These are phyloP conservation scores for Heterotrichella gracilis DNA, from an alignment of 352 stramenopile genomes.

Conservation along the genomic window DNA sequence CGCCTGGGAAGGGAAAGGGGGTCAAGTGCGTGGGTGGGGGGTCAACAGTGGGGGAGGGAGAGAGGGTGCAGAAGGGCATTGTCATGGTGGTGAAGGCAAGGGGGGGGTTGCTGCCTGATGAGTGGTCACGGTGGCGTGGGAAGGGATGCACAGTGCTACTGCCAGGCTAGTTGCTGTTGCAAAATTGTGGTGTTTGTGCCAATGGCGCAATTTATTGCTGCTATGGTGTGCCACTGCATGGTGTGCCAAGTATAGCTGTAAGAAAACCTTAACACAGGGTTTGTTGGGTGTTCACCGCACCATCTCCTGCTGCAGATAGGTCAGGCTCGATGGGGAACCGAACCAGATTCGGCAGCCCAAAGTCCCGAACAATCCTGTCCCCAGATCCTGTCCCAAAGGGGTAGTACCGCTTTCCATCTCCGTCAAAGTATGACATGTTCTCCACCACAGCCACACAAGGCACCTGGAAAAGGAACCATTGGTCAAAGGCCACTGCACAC, in stretches of 20 bases:
- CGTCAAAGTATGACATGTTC: conserved; percentile 82
- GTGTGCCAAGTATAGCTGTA: conserved; percentile 8
- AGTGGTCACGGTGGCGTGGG: too few relatives aligned
- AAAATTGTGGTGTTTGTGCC: background rate
- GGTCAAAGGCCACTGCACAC: conserved; percentile 14
- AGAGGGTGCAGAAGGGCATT: too few relatives aligned
- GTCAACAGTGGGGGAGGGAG: too few relatives aligned
- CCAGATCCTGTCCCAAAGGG: conserved; percentile 21
- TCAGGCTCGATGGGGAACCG: conserved; percentile 18
- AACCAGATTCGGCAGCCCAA: conserved; percentile 17
- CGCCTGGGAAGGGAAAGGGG: too few relatives aligned
- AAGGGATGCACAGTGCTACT: too few relatives aligned
- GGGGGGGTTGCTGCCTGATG: too few relatives aligned
- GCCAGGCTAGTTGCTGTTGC: background rate
- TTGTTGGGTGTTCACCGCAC: background rate
- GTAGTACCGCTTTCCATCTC: conserved; percentile 22
- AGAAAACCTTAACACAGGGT: background rate
- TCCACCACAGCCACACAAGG: conserved; percentile 79
- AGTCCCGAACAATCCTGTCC: conserved; percentile 16
- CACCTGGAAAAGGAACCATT: conserved; percentile 29
- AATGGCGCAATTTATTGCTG: background rate
- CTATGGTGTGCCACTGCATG: background rate
- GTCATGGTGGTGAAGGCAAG: too few relatives aligned
- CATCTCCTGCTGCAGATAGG: conserved; percentile 13
- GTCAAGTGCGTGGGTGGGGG: too few relatives aligned